These are phyloP conservation scores for Trametes gibbosa DNA, from an alignment of 768 basidiomycete genomes.

Conservation along the genomic window DNA sequence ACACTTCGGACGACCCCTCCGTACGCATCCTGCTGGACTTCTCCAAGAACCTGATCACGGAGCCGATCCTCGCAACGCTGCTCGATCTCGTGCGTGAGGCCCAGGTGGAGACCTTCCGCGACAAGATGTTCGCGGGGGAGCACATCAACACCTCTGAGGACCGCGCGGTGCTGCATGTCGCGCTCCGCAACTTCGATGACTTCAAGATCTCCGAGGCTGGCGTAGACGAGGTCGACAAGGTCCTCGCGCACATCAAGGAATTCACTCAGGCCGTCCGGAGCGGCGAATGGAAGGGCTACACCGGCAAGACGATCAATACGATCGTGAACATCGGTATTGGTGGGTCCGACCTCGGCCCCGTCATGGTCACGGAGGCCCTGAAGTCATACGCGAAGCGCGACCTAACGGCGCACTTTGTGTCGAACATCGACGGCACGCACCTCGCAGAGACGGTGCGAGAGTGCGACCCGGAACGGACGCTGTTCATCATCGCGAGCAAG, in stretches of 20 bases:
- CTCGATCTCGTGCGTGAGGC: conserved; percentile 84
- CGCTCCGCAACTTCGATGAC: conserved; percentile 77
- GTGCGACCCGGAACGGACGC: conserved; percentile 87
- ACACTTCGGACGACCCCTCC: conserved; percentile 63
- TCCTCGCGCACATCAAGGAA: conserved; percentile 87
- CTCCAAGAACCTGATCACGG: conserved; percentile 93
- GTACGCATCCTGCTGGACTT: conserved; percentile 91
- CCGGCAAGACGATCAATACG: conserved; percentile 89
- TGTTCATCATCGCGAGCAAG: conserved; percentile 99
- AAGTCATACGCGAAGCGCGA: conserved; percentile 91
- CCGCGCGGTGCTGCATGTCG: conserved; percentile 93
- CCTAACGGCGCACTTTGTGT: conserved; percentile 84
- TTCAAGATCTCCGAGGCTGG: conserved; percentile 81
- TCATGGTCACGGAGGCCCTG: conserved; percentile 98
- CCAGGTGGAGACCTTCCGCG: conserved; percentile 75
- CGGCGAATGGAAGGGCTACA: conserved; percentile 96
- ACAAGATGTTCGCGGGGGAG: conserved; percentile 92
- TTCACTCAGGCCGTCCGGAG: conserved; percentile 84
- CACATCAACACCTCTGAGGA: conserved; percentile 99
- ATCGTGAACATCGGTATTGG: conserved; percentile 99
- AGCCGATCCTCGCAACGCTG: conserved; percentile 76
- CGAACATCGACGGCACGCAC: conserved; percentile 98
- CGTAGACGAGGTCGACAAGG: conserved; percentile 75
- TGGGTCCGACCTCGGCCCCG: conserved; percentile 95
- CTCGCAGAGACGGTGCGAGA: conserved; percentile 80